Conservation (phyloP, 2,329 filamentous ascomycete species). For the Aspergillus luchuensis region DNA sequence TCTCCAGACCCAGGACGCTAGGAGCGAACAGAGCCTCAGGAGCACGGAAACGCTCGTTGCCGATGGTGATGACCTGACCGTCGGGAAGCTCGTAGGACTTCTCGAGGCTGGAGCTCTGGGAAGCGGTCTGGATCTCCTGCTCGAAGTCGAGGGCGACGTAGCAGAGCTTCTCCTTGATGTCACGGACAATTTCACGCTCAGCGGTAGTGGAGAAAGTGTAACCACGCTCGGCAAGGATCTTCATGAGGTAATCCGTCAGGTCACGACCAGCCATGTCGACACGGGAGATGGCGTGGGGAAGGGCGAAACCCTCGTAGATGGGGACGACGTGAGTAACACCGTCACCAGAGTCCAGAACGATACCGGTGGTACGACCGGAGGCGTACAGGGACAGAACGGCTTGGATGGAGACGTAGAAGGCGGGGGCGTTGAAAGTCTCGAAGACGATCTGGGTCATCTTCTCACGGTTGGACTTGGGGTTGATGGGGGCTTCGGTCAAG, state of each 20-base stretch:
- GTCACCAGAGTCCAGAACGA: conserved; percentile 99
- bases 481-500: conserved; percentile 99
- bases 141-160: conserved; percentile 99
- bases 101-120: conserved; percentile 97
- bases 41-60: conserved; percentile 99
- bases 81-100: conserved; percentile 99
- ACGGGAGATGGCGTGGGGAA: conserved; percentile 99
- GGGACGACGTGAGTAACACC: conserved; percentile 99
- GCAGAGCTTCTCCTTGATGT: conserved; percentile 99
- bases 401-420: conserved; percentile 99
- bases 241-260: conserved; percentile 99
- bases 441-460: conserved; percentile 99
- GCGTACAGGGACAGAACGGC: conserved; percentile 98
- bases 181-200: conserved; percentile 99
- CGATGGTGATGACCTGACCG: conserved; percentile 99
- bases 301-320: conserved; percentile 99
- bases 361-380: conserved; percentile 99
- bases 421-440: conserved; percentile 99
- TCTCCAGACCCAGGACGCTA: conserved; percentile 95
- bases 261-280: conserved; percentile 99
- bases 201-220: conserved; percentile 99
- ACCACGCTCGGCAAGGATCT: conserved; percentile 98
- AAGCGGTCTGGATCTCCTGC: conserved; percentile 99
- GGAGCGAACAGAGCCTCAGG: conserved; percentile 99
- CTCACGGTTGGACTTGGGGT: conserved; percentile 99